Conservation (phyloP, 208 protist species). For the Lotmaria passim region DNA sequence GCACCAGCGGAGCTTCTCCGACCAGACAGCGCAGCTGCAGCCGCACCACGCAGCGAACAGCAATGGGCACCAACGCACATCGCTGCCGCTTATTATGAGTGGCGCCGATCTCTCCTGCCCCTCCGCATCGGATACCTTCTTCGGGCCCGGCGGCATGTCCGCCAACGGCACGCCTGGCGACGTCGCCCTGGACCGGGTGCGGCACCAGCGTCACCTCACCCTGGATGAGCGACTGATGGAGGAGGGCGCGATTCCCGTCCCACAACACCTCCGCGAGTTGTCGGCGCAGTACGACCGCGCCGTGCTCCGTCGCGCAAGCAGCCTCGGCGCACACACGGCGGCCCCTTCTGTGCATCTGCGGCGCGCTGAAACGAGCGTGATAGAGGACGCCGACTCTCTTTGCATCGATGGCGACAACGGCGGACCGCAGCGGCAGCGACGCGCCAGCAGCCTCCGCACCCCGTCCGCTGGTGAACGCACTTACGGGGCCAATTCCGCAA, state of each 20-base stretch:
- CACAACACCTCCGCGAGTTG: conserved; percentile 36
- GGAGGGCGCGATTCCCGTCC: conserved; percentile 39
- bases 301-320: conserved; percentile 28
- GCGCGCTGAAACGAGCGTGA: neutral
- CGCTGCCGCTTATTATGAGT: conserved; percentile 4
- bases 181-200: conserved; percentile 4
- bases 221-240: conserved; percentile 51
- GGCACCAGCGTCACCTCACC: conserved; percentile 39
- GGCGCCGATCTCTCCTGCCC: neutral
- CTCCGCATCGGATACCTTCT: conserved; percentile 9
- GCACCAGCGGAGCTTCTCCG: conserved; percentile 2
- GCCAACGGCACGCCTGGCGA: conserved; percentile 13
- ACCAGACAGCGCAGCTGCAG: neutral
- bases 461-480: conserved; percentile 5
- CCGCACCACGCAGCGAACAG: conserved; percentile 2
- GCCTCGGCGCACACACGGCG: neutral
- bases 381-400: neutral
- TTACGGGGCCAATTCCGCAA: neutral
- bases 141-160: neutral
- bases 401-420: neutral
- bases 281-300: conserved; percentile 46
- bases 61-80: neutral
- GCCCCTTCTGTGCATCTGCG: neutral
- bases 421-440: neutral
- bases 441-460: neutral